These are phyloP conservation scores for Calocybe gangraenosa DNA, from an alignment of 768 basidiomycete genomes.

Conservation along the genomic window DNA sequence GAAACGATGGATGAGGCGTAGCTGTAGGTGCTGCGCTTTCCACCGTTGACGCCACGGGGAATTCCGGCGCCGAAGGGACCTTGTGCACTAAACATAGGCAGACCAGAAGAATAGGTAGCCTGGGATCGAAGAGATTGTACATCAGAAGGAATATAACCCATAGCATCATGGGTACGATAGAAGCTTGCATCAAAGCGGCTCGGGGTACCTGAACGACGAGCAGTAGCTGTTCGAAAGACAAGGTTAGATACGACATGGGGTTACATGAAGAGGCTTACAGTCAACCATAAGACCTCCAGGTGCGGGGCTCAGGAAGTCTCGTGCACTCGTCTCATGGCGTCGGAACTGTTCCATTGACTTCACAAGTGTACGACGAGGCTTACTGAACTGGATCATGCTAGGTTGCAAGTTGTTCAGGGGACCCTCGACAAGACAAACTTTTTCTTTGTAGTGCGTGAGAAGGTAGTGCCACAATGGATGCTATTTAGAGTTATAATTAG, in stretches of 20 bases:
- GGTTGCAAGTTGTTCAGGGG: slow-evolving; percentile 94
- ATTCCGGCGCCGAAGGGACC: slow-evolving; percentile 68
- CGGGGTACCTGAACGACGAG: slow-evolving; percentile 80
- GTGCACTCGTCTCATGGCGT: slow-evolving; percentile 87
- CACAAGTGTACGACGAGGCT: slow-evolving; percentile 83
- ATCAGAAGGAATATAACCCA: slow-evolving; percentile 93
- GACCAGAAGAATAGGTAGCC: slow-evolving; percentile 89
- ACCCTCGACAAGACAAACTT: slow-evolving; percentile 89
- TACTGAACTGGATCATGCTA: slow-evolving; percentile 99
- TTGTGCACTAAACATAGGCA: slow-evolving; percentile 76
- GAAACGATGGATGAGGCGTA: slow-evolving; percentile 93
- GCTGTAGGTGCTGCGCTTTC: slow-evolving; percentile 73
- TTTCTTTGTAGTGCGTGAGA: slow-evolving; percentile 98
- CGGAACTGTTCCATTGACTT: slow-evolving; percentile 94
- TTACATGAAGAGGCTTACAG: slow-evolving; percentile 32
- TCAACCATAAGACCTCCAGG: slow-evolving; percentile 43
- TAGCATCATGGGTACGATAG: slow-evolving; percentile 91
- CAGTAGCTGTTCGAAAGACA: slow-evolving; percentile 27
- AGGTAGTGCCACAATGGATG: slow-evolving; percentile 99
- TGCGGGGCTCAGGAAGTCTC: slow-evolving; percentile 56
- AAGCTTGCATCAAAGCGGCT: slow-evolving; percentile 95
- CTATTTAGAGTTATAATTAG: slow-evolving; percentile 36
- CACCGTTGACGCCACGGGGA: slow-evolving; percentile 58
- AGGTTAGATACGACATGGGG: slow-evolving; percentile 5
- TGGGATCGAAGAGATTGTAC: slow-evolving; percentile 95